Evolutionary conservation across 768 basidiomycete species (phyloP).

Genomic region (Myochromella boudieri): DNA sequence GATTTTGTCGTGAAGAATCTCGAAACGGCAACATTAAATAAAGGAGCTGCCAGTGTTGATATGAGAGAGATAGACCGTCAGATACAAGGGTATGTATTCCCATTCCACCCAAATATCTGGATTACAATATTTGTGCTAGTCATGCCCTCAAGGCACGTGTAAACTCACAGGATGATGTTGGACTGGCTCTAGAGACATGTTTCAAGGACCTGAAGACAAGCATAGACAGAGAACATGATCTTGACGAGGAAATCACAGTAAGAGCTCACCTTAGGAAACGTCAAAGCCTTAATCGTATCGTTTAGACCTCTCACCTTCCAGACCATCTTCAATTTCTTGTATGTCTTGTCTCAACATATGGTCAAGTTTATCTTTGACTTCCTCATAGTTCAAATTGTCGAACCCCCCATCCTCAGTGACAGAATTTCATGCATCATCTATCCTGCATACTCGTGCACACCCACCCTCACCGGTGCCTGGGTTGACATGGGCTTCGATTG

Average conservation of each 20-base stretch:
- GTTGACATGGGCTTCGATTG: slow-evolving; percentile 77
- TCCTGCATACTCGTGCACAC: slow-evolving; percentile 46
- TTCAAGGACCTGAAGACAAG: slow-evolving; percentile 52
- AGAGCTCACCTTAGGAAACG: slow-evolving; percentile 1
- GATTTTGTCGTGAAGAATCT: slow-evolving; percentile 60
- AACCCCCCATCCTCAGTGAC: slow-evolving; percentile 49
- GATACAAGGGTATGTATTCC: slow-evolving; percentile 52
- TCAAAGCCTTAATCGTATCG: neutral
- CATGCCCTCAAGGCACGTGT: slow-evolving; percentile 69
- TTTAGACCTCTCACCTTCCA: slow-evolving; percentile 58
- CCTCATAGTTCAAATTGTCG: slow-evolving; percentile 54
- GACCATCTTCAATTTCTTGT: slow-evolving; percentile 77
- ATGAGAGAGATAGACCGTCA: slow-evolving; percentile 54
- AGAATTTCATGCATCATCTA: slow-evolving; percentile 50
- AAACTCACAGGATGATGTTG: slow-evolving; percentile 60
- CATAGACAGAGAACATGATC: slow-evolving; percentile 48
- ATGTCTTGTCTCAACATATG: slow-evolving; percentile 18
- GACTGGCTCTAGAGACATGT: slow-evolving; percentile 56
- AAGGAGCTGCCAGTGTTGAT: slow-evolving; percentile 58
- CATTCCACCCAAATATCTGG: neutral
- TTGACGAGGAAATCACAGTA: slow-evolving; percentile 70
- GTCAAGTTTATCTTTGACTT: neutral
- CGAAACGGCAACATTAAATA: slow-evolving; percentile 52
- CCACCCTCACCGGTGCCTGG: slow-evolving; percentile 39
- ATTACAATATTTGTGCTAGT: slow-evolving; percentile 30